phyloP scores from a whole-genome alignment of 2,329 filamentous ascomycete genomes.

The Aschersonia sp. region DNA sequence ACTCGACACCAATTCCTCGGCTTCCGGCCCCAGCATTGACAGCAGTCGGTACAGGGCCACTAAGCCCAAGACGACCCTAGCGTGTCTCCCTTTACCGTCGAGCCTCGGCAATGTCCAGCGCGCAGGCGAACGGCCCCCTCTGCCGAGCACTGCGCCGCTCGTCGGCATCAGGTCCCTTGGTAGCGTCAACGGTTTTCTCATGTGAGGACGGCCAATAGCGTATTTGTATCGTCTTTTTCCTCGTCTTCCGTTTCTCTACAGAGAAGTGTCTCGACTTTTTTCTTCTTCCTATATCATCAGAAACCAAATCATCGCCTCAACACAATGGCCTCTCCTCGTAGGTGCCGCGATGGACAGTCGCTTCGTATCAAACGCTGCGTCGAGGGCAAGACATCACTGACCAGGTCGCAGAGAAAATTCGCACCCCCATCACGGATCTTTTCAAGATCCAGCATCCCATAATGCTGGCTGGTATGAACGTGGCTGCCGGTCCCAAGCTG shows the following conservation, averaged over 20 bases:
- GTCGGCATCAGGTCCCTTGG: constrained; percentile 2
- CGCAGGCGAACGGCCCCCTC: too few species aligned
- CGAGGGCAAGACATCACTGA: background rate
- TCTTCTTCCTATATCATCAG: background rate
- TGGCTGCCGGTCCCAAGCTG: constrained; percentile 89
- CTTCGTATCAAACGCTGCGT: background rate
- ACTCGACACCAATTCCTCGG: background rate
- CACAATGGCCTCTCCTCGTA: constrained; percentile 8
- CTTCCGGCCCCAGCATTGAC: background rate
- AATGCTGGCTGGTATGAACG: constrained; percentile 96
- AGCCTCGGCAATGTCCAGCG: background rate
- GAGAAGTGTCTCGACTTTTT: background rate
- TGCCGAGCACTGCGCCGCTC: too few species aligned
- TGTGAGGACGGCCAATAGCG: background rate
- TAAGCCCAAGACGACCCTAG: background rate
- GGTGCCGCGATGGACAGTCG: background rate
- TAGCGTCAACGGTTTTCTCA: background rate
- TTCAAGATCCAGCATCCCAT: constrained; percentile 96
- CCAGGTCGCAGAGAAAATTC: constrained; percentile 41
- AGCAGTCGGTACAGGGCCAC: background rate
- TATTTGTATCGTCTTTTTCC: background rate
- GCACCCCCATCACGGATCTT: constrained; percentile 85
- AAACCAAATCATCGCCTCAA: background rate
- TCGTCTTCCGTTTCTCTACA: background rate
- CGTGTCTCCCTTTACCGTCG: background rate